Conservation (phyloP, 495 filamentous ascomycete species). For the Endocarpon pusillum region DNA sequence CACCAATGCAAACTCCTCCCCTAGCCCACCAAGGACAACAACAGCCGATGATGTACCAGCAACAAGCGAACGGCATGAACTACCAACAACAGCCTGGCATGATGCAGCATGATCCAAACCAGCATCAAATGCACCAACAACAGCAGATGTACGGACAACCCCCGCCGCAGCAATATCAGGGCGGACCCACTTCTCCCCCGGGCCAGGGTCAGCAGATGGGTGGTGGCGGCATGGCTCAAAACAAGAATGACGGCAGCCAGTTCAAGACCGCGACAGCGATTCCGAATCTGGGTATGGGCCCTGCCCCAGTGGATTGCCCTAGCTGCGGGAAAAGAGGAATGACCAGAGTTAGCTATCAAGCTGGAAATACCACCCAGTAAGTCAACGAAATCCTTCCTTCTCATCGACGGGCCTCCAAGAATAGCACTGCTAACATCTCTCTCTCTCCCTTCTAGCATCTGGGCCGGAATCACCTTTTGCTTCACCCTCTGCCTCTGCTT, state of each 20-base stretch:
- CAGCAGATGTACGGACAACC: no score
- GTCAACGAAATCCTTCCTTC: constrained; percentile 6
- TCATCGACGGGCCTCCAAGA: background rate
- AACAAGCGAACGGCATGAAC: no score
- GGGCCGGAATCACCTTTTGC: constrained; percentile 26
- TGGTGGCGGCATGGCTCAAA: no score
- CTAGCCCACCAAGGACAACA: no score
- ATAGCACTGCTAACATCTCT: background rate
- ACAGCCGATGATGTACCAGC: no score
- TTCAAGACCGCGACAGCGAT: constrained; percentile 18
- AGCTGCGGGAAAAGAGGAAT: constrained; percentile 28
- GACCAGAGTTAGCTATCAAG: constrained; percentile 23
- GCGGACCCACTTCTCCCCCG: background rate
- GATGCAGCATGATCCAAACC: no score
- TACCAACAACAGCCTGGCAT: no score
- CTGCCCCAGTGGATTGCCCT: constrained; percentile 33
- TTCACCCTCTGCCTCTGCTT: constrained; percentile 32
- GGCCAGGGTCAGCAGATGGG: no score
- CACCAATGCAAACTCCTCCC: no score
- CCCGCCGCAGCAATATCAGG: background rate
- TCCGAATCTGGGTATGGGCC: constrained; percentile 13
- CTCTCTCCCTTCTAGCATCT: constrained; percentile 18
- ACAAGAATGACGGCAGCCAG: no score
- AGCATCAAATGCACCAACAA: no score
- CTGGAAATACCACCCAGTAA: constrained; percentile 34